Evolutionary conservation across 177 flowering plant species (phyloP).

Genomic region (Vitis hybrid): DNA sequence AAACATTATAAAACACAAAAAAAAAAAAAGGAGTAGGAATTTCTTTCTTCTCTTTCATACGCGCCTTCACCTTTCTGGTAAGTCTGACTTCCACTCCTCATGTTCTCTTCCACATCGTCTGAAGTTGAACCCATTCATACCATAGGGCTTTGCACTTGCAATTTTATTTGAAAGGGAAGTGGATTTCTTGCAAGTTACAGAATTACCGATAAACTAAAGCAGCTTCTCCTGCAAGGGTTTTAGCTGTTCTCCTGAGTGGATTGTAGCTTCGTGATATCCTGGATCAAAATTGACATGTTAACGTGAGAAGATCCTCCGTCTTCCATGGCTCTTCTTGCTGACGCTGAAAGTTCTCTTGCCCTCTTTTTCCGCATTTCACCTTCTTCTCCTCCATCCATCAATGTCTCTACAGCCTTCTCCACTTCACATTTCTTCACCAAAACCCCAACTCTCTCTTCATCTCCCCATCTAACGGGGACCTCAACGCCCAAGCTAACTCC

Average conservation of each 20-base stretch:
- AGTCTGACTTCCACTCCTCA: too few species aligned
- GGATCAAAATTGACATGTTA: slow-evolving; percentile 40
- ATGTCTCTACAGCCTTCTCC: slow-evolving; percentile 29
- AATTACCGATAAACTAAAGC: too few species aligned
- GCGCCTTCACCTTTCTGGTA: too few species aligned
- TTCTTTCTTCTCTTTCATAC: too few species aligned
- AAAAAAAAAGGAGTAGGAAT: too few species aligned
- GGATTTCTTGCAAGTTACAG: too few species aligned
- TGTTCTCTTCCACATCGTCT: too few species aligned
- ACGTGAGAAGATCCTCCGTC: slow-evolving; percentile 60
- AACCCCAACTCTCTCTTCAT: slow-evolving; percentile 38
- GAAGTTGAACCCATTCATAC: too few species aligned
- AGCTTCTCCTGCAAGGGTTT: neutral
- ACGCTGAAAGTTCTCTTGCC: slow-evolving; percentile 40
- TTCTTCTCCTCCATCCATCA: slow-evolving; percentile 51
- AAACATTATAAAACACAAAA: too few species aligned
- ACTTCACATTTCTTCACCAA: slow-evolving; percentile 36
- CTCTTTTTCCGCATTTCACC: slow-evolving; percentile 41
- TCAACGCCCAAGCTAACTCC: slow-evolving; percentile 48
- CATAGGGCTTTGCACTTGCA: too few species aligned
- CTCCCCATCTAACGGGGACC: slow-evolving; percentile 32
- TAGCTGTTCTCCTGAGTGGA: neutral
- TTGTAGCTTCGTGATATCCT: slow-evolving; percentile 31
- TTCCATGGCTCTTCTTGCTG: slow-evolving; percentile 44
- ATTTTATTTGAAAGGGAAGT: too few species aligned